phyloP scores from a whole-genome alignment of 2,329 filamentous ascomycete species.

The Fusarium graminum region DNA sequence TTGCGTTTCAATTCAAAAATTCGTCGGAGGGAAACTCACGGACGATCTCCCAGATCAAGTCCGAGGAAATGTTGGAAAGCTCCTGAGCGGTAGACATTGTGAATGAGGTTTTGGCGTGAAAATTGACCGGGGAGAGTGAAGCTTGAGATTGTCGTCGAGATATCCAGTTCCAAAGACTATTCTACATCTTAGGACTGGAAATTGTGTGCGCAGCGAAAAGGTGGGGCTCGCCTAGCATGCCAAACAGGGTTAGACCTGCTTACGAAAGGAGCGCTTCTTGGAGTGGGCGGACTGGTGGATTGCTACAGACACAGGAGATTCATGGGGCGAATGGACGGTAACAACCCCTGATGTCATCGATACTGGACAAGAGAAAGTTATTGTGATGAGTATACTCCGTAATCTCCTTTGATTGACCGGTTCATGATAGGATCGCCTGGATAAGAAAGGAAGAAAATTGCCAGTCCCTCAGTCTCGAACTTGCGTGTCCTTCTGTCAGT shows the following conservation, averaged over 20 bases:
- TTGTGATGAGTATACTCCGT: neutral
- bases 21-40: slow-evolving; percentile 75
- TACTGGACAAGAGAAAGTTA: neutral
- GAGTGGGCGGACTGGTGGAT: slow-evolving; percentile 7
- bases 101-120: slow-evolving; percentile 53
- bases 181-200: slow-evolving; percentile 32
- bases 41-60: slow-evolving; percentile 95
- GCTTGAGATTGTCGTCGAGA: slow-evolving; percentile 50
- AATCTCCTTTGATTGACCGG: neutral
- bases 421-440: neutral
- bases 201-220: slow-evolving; percentile 49
- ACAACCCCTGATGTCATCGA: slow-evolving; percentile 26
- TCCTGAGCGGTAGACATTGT: slow-evolving; percentile 68
- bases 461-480: neutral
- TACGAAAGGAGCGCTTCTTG: neutral
- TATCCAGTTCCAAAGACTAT: slow-evolving; percentile 38
- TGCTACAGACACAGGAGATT: slow-evolving; percentile 7
- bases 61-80: slow-evolving; percentile 83
- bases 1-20: slow-evolving; percentile 12
- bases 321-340: slow-evolving; percentile 20
- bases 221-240: slow-evolving; percentile 58
- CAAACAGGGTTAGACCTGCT: slow-evolving; percentile 47
- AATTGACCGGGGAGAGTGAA: slow-evolving; percentile 44
- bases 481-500: slow-evolving; percentile 20
- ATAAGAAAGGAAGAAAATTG: too few species aligned